A percentile compares a stretch with the other conserved stretches of the same genome.
Evolutionary conservation across 129 eudicot species (phyloP).

Genomic region (Erigeron canadensis): DNA sequence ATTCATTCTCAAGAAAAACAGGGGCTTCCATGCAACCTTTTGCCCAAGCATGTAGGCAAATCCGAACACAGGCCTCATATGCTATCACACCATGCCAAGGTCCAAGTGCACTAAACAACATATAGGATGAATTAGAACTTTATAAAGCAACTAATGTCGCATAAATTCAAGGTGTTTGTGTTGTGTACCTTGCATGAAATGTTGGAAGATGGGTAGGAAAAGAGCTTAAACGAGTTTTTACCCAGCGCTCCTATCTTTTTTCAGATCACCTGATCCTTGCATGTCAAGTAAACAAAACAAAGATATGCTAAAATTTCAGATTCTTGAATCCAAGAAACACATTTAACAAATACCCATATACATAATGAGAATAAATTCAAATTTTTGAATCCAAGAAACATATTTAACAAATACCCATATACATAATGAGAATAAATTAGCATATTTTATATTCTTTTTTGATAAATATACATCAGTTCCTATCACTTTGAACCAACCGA

Average conservation of each 20-base stretch:
- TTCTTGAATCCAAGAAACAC: conserved; percentile 1
- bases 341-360: conserved; percentile 3
- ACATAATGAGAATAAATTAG: too few species aligned
- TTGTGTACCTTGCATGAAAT: conserved; percentile 73
- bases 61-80: conserved; percentile 83
- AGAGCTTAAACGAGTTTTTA: conserved; percentile 44
- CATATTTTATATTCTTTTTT: not conserved
- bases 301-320: not conserved
- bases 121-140: not conserved
- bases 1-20: conserved; percentile 73
- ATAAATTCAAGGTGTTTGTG: conserved; percentile 15
- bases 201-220: conserved; percentile 66
- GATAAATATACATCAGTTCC: not conserved
- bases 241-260: conserved; percentile 54
- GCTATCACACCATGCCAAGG: conserved; percentile 88
- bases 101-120: conserved; percentile 56
- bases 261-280: conserved; percentile 57
- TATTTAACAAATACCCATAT: too few species aligned
- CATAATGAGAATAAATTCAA: not conserved
- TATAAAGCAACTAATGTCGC: conserved; percentile 2
- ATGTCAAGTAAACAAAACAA: not conserved
- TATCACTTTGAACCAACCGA: not conserved
- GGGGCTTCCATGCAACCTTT: conserved; percentile 91
- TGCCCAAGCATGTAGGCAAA: conserved; percentile 92
- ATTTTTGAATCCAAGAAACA: too few species aligned